Percentiles rank a stretch among this genome's conserved stretches.
These are phyloP conservation scores for Circinella umbellata DNA, from an alignment of 371 early-diverging fungal genomes.

Conservation along the genomic window DNA sequence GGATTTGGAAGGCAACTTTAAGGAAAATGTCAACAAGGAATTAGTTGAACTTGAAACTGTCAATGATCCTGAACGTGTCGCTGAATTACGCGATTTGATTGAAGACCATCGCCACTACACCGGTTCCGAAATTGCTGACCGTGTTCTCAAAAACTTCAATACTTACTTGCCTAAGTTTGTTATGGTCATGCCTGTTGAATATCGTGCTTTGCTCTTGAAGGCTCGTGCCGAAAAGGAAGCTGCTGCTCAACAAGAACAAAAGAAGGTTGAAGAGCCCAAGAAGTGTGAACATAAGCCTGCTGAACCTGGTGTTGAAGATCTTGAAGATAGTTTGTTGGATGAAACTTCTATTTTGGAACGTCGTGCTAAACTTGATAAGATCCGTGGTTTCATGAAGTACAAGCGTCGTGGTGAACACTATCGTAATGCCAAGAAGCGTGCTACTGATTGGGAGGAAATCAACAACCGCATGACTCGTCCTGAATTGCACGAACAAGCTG, in stretches of 20 bases:
- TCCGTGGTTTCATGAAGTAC: constrained; percentile 94
- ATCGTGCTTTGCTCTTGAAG: constrained; percentile 77
- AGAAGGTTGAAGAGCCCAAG: constrained; percentile 13
- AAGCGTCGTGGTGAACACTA: constrained; percentile 86
- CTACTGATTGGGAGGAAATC: constrained; percentile 94
- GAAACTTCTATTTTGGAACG: constrained; percentile 72
- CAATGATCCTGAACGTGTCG: constrained; percentile 77
- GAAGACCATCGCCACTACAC: constrained; percentile 83
- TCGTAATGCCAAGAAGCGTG: constrained; percentile 82
- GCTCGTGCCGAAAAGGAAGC: constrained; percentile 41
- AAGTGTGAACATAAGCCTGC: constrained; percentile 14
- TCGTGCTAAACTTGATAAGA: constrained; percentile 72
- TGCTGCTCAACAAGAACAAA: constrained; percentile 36
- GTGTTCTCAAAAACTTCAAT: constrained; percentile 76
- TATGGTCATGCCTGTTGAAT: constrained; percentile 96
- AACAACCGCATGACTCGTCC: constrained; percentile 79
- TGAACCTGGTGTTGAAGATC: constrained; percentile 75
- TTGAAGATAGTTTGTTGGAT: constrained; percentile 89
- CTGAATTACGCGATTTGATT: constrained; percentile 76
- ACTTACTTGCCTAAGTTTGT: constrained; percentile 79
- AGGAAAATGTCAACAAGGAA: constrained; percentile 82
- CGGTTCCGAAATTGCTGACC: constrained; percentile 81
- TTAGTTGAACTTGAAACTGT: constrained; percentile 88
- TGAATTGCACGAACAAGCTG: constrained; percentile 91
- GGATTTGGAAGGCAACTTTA: constrained; percentile 64